Percentiles rank a stretch among this genome's conserved stretches.
These are phyloP conservation scores for Chrysopogon serrulatus DNA, from an alignment of 176 grass and related monocot species.

Conservation along the genomic window DNA sequence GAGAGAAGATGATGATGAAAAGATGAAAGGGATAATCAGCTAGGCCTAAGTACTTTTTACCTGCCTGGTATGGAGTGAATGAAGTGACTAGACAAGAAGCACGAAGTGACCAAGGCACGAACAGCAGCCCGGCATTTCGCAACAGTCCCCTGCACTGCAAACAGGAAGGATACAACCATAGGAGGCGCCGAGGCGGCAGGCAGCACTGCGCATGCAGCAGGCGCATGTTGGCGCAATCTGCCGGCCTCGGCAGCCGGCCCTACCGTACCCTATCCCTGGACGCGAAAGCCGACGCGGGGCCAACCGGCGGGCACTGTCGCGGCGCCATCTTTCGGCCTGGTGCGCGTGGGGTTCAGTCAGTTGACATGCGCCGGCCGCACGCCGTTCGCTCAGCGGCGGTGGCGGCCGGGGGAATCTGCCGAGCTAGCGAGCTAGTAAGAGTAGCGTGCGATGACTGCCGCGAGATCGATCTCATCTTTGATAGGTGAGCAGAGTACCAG, in stretches of 20 bases:
- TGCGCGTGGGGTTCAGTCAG: background rate
- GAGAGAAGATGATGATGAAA: background rate
- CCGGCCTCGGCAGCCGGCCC: background rate
- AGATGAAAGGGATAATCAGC: background rate
- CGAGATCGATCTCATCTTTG: background rate
- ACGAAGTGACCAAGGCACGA: background rate
- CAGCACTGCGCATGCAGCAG: background rate
- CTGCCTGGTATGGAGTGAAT: constrained; percentile 3
- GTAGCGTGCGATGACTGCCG: background rate
- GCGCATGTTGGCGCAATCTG: background rate
- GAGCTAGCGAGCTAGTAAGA: background rate
- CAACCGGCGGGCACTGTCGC: background rate
- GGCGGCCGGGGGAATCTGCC: background rate
- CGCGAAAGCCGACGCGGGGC: background rate
- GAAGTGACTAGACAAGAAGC: background rate
- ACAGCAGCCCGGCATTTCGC: background rate
- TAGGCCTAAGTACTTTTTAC: background rate
- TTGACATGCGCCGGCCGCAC: background rate
- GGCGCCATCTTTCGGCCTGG: background rate
- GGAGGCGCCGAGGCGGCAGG: background rate
- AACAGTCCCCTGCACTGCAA: background rate
- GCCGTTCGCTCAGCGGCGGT: background rate
- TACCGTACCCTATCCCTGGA: background rate
- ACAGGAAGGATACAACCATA: background rate
- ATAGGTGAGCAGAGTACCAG: background rate